phyloP scores from a whole-genome alignment of 495 filamentous ascomycete species.

The Diplogelasinospora grovesii region DNA sequence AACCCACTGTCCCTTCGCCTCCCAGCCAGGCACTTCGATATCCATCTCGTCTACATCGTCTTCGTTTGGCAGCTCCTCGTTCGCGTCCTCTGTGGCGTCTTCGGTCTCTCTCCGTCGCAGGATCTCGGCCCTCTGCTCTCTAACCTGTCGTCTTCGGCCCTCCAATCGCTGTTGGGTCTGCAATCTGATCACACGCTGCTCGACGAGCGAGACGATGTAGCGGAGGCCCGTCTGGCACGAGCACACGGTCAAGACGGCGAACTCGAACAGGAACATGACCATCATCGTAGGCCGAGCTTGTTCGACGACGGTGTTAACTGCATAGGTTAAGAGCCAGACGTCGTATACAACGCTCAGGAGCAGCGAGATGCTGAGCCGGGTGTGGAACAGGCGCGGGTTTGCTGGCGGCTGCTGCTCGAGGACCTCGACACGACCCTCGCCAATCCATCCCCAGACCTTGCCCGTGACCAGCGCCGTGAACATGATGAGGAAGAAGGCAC shows the following conservation, averaged over 20 bases:
- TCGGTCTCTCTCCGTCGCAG: slow-evolving; percentile 53
- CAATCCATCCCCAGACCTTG: slow-evolving; percentile 98
- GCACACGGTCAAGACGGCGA: slow-evolving; percentile 73
- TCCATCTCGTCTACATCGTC: slow-evolving; percentile 88
- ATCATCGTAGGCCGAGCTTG: slow-evolving; percentile 93
- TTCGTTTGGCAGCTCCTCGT: slow-evolving; percentile 54
- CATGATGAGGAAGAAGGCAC: slow-evolving; percentile 91
- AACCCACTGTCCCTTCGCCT: slow-evolving; percentile 89
- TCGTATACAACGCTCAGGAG: slow-evolving; percentile 71
- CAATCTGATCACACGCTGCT: slow-evolving; percentile 63
- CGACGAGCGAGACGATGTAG: slow-evolving; percentile 73
- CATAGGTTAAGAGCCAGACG: slow-evolving; percentile 69
- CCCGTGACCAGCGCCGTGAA: slow-evolving; percentile 86
- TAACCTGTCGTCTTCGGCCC: slow-evolving; percentile 50
- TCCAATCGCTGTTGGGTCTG: slow-evolving; percentile 61
- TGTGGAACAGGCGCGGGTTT: slow-evolving; percentile 85
- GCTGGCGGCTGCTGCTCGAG: slow-evolving; percentile 92
- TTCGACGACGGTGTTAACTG: slow-evolving; percentile 71
- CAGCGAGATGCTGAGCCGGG: slow-evolving; percentile 71
- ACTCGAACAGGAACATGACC: slow-evolving; percentile 99
- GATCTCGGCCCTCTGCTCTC: slow-evolving; percentile 56
- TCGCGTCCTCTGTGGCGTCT: slow-evolving; percentile 31
- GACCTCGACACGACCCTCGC: slow-evolving; percentile 86
- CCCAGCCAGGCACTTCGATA: slow-evolving; percentile 92
- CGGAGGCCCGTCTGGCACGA: slow-evolving; percentile 72